phyloP scores from a whole-genome alignment of 192 early-diverging fungal genomes.

The Borealophlyctis nickersoniae region DNA sequence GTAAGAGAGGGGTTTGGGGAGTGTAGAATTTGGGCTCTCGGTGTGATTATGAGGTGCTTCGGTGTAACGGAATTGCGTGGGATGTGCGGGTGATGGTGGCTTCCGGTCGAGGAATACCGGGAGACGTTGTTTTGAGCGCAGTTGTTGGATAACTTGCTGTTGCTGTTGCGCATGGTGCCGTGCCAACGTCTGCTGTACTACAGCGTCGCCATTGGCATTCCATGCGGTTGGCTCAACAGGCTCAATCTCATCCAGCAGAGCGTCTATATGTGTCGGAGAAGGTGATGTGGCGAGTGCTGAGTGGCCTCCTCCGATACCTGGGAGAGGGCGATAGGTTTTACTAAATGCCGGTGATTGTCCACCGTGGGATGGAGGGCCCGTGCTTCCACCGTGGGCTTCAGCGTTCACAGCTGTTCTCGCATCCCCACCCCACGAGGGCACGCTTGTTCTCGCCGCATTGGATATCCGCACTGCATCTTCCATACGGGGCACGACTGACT shows the following conservation, averaged over 20 bases:
- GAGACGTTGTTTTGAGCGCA: neutral
- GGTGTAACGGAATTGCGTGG: no score
- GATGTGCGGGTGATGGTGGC: no score
- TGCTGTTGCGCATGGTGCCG: no score
- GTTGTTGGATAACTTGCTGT: no score
- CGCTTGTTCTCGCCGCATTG: neutral
- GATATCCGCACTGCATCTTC: no score
- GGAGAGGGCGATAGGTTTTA: slow-evolving; percentile 17
- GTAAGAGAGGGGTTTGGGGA: no score
- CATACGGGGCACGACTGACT: no score
- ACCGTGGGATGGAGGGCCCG: neutral
- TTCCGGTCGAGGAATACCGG: neutral
- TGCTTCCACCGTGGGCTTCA: no score
- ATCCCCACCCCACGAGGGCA: no score
- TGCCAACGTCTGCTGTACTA: neutral
- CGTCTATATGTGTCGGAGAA: slow-evolving; percentile 9
- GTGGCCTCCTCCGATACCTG: slow-evolving; percentile 10
- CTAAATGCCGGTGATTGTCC: neutral
- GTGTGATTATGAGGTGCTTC: no score
- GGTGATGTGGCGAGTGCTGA: neutral
- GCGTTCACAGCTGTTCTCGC: no score
- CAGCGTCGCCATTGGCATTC: neutral
- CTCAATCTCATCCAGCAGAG: slow-evolving; percentile 8
- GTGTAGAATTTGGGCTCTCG: no score
- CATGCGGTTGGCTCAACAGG: neutral